Evolutionary conservation across 768 basidiomycete genomes (phyloP).

Genomic region (Tylopilus balloui): DNA sequence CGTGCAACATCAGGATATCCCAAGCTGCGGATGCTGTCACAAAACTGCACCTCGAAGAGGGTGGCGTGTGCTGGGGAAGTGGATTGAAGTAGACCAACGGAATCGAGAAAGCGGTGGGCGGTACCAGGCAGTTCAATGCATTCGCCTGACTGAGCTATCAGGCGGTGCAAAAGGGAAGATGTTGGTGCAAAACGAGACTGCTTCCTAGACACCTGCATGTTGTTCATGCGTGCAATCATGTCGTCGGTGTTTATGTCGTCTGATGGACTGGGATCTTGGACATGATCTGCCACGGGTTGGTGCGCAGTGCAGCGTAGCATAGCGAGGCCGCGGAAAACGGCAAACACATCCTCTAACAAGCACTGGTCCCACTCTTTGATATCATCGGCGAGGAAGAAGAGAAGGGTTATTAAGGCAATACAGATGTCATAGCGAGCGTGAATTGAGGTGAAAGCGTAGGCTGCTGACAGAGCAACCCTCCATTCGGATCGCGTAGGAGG

Average conservation of each 20-base stretch:
- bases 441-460: constrained; percentile 58
- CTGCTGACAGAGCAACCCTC: constrained; percentile 56
- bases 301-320: constrained; percentile 60
- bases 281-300: constrained; percentile 48
- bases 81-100: constrained; percentile 62
- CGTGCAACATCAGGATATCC: constrained; percentile 58
- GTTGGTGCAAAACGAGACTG: constrained; percentile 46
- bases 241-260: constrained; percentile 53
- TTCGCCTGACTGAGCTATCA: constrained; percentile 51
- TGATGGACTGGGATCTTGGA: constrained; percentile 30
- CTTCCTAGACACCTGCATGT: constrained; percentile 64
- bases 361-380: constrained; percentile 61
- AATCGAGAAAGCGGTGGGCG: constrained; percentile 68
- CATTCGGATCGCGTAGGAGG: constrained; percentile 57
- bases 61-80: constrained; percentile 65
- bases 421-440: constrained; percentile 75
- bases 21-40: constrained; percentile 60
- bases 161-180: constrained; percentile 58
- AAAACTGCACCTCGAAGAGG: constrained; percentile 65
- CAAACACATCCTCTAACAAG: constrained; percentile 68
- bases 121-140: constrained; percentile 49
- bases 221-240: constrained; percentile 56
- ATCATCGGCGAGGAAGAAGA: constrained; percentile 68
- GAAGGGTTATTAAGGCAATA: constrained; percentile 56
- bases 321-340: constrained; percentile 72